Conservation (phyloP, 2,329 filamentous ascomycete species). For the Ascochyta pisi region DNA sequence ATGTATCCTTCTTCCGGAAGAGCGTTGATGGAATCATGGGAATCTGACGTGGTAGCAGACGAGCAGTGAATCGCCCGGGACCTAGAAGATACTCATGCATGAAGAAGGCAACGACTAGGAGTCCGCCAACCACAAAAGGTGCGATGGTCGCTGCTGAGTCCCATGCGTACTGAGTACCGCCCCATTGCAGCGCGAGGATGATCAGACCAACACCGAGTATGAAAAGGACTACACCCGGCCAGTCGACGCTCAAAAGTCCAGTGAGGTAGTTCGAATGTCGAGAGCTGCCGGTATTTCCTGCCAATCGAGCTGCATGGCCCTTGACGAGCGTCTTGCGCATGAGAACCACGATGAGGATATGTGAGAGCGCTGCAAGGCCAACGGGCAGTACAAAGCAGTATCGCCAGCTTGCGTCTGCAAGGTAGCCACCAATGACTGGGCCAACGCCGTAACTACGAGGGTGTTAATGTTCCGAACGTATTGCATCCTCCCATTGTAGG, state of each 20-base stretch:
- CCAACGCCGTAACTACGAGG: constrained; percentile 62
- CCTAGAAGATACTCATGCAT: constrained; percentile 62
- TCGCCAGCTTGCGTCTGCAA: constrained; percentile 65
- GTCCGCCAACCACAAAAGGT: constrained; percentile 60
- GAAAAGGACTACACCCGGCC: constrained; percentile 43
- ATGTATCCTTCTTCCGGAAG: constrained; percentile 64
- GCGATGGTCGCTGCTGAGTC: constrained; percentile 60
- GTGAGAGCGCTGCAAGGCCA: constrained; percentile 51
- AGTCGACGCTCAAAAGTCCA: constrained; percentile 55
- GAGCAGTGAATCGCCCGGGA: constrained; percentile 56
- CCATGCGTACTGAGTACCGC: constrained; percentile 66
- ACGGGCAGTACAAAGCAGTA: constrained; percentile 69
- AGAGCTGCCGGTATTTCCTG: constrained; percentile 36
- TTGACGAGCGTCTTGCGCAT: constrained; percentile 65
- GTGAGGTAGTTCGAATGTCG: constrained; percentile 44
- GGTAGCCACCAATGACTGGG: constrained; percentile 66
- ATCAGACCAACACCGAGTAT: constrained; percentile 45
- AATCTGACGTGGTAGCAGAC: constrained; percentile 61
- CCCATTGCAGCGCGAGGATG: constrained; percentile 58
- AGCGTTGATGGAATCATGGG: constrained; percentile 71
- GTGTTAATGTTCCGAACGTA: neutral
- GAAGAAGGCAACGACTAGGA: constrained; percentile 58
- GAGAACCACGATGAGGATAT: constrained; percentile 63
- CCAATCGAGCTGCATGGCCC: constrained; percentile 50
- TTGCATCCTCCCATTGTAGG: neutral